These are phyloP conservation scores for Hypomontagnella submonticulosa DNA, from an alignment of 495 filamentous ascomycete species.

Conservation along the genomic window DNA sequence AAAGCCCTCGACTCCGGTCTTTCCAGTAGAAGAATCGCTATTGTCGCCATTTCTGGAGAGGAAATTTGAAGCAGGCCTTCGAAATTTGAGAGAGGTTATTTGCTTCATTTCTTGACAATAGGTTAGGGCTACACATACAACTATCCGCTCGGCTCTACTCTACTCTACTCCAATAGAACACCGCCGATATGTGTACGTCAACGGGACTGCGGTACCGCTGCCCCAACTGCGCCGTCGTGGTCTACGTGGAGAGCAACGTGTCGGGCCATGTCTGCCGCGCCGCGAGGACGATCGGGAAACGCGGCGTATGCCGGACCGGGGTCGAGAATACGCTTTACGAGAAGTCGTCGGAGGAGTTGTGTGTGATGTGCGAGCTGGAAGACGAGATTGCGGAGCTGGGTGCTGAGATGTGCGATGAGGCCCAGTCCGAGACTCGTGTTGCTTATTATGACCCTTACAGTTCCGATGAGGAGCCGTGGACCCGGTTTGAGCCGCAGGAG, in stretches of 20 bases:
- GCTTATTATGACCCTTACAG: background rate
- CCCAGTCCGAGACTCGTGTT: background rate
- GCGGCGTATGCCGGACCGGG: conserved; percentile 38
- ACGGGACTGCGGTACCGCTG: conserved; percentile 27
- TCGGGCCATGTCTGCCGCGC: conserved; percentile 36
- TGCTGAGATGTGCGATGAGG: conserved; percentile 20
- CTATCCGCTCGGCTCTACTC: no score
- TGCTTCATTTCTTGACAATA: background rate
- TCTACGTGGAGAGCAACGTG: conserved; percentile 15
- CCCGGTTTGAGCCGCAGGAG: background rate
- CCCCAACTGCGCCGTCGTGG: conserved; percentile 10
- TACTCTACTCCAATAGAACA: no score
- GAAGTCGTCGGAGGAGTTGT: conserved; percentile 21
- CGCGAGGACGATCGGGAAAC: conserved; percentile 10
- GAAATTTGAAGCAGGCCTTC: conserved; percentile 25
- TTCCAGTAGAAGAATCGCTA: no score
- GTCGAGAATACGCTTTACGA: conserved; percentile 29
- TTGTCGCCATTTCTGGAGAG: background rate
- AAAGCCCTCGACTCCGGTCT: no score
- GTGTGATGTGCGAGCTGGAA: conserved; percentile 37
- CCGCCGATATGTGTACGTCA: conserved; percentile 38
- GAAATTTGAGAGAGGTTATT: background rate
- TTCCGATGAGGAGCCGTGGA: conserved; percentile 1
- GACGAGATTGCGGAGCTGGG: background rate
- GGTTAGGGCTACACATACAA: background rate